A percentile compares a stretch with the other conserved stretches of the same genome.
These are phyloP conservation scores for Yueomyces sp. DNA, from an alignment of 805 yeast genomes.

Conservation along the genomic window DNA sequence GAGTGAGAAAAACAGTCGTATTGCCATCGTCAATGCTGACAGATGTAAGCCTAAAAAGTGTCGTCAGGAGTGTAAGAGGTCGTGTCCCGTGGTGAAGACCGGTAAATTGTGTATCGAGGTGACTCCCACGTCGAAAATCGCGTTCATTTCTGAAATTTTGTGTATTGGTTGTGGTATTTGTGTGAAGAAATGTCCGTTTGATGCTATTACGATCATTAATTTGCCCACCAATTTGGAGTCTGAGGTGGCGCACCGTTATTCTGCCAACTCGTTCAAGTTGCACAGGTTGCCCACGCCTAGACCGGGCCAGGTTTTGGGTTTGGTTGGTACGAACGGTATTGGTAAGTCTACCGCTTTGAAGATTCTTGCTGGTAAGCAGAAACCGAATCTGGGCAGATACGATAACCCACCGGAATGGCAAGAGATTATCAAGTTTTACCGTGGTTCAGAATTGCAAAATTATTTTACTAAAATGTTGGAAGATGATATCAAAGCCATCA, in stretches of 20 bases:
- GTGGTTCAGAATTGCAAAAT: constrained; percentile 96
- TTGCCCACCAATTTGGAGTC: constrained; percentile 88
- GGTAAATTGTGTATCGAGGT: constrained; percentile 98
- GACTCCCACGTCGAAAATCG: constrained; percentile 77
- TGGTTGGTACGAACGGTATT: constrained; percentile 98
- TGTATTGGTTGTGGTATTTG: constrained; percentile 99
- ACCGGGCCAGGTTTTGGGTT: constrained; percentile 96
- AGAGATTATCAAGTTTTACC: constrained; percentile 77
- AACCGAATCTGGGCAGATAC: constrained; percentile 87
- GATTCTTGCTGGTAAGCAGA: constrained; percentile 93
- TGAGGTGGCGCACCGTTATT: constrained; percentile 92
- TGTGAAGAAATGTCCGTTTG: constrained; percentile 96
- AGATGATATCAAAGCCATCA: constrained; percentile 89
- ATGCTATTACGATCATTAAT: constrained; percentile 91
- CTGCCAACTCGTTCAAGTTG: constrained; percentile 93
- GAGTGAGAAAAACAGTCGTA: constrained; percentile 52
- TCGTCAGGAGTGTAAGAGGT: constrained; percentile 93
- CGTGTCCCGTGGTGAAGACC: constrained; percentile 96
- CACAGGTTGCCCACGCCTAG: constrained; percentile 97
- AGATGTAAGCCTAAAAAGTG: constrained; percentile 97
- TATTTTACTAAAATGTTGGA: constrained; percentile 89
- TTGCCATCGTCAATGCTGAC: constrained; percentile 90
- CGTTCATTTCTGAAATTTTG: constrained; percentile 83
- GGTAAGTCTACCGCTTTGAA: constrained; percentile 96
- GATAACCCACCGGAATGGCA: constrained; percentile 98